Percentiles rank a stretch among this genome's conserved stretches.
phyloP scores from a whole-genome alignment of 192 early-diverging fungal species.

The Coemansia sp. region DNA sequence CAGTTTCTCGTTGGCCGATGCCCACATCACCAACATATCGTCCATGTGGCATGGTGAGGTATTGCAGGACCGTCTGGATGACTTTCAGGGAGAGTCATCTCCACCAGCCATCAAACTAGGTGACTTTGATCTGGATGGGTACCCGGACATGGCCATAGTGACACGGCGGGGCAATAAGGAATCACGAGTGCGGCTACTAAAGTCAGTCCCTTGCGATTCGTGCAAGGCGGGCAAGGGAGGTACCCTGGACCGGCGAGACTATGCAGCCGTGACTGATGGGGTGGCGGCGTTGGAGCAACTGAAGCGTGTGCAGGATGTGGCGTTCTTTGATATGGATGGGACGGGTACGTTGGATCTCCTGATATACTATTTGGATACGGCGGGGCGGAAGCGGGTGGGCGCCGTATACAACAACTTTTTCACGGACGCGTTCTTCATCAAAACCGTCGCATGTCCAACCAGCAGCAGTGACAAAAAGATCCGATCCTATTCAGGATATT shows the following conservation, averaged over 20 bases:
- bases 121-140: conserved; percentile 88
- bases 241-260: conserved; percentile 54
- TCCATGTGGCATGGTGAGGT: conserved; percentile 48
- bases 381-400: conserved; percentile 36
- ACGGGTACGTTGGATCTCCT: conserved; percentile 80
- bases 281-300: conserved; percentile 55
- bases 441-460: conserved; percentile 57
- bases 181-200: conserved; percentile 59
- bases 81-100: conserved; percentile 47
- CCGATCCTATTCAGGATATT: conserved; percentile 74
- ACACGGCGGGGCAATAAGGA: conserved; percentile 29
- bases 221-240: conserved; percentile 47
- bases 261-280: conserved; percentile 58
- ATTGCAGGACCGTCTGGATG: conserved; percentile 40
- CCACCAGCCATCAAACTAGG: conserved; percentile 60
- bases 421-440: conserved; percentile 92
- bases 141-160: conserved; percentile 76
- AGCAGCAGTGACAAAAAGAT: conserved; percentile 60
- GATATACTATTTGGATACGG: conserved; percentile 47
- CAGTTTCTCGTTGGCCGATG: conserved; percentile 34
- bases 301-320: conserved; percentile 53
- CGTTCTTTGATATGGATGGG: conserved; percentile 87
- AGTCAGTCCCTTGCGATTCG: conserved; percentile 57
- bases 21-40: conserved; percentile 23
- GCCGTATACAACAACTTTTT: conserved; percentile 85